Percentiles rank a stretch among this genome's conserved stretches.
These are phyloP conservation scores for Meyerozyma sp. DNA, from an alignment of 1,139 yeast species.

Conservation along the genomic window DNA sequence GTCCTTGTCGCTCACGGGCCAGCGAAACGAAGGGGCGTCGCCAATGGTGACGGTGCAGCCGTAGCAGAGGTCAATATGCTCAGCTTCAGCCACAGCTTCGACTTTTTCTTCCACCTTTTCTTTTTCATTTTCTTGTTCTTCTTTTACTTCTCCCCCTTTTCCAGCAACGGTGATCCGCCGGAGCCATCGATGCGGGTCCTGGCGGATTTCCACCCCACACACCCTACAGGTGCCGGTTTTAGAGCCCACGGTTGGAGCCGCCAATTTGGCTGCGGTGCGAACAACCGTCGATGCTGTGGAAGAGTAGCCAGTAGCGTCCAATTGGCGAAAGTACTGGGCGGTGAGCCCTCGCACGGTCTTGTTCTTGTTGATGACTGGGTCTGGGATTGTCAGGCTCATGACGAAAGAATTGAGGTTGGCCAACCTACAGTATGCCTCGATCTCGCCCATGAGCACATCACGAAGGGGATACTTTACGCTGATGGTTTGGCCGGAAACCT, in stretches of 20 bases:
- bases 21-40: slow-evolving; percentile 11
- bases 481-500: slow-evolving; percentile 23
- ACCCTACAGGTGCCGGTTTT: slow-evolving; percentile 36
- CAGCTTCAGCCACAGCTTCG: too few species aligned
- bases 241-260: slow-evolving; percentile 38
- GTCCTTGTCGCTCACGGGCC: not conserved
- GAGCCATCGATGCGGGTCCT: slow-evolving; percentile 66
- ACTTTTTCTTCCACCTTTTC: too few species aligned
- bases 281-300: slow-evolving; percentile 93
- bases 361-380: slow-evolving; percentile 47
- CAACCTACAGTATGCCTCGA: slow-evolving; percentile 46
- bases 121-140: too few species aligned
- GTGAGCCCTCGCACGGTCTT: slow-evolving; percentile 81
- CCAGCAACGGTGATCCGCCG: slow-evolving; percentile 65
- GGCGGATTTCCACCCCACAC: slow-evolving; percentile 48
- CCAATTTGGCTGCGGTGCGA: slow-evolving; percentile 78
- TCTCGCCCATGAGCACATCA: slow-evolving; percentile 66
- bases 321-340: slow-evolving; percentile 61
- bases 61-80: slow-evolving; percentile 42
- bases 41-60: slow-evolving; percentile 70
- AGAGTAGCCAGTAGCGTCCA: slow-evolving; percentile 75
- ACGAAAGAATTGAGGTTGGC: slow-evolving; percentile 21
- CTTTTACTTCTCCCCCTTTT: slow-evolving; percentile 3
- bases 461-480: slow-evolving; percentile 64
- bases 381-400: slow-evolving; percentile 18